Evolutionary conservation across 306 rosid species (phyloP).

Genomic region (Myrica gale): DNA sequence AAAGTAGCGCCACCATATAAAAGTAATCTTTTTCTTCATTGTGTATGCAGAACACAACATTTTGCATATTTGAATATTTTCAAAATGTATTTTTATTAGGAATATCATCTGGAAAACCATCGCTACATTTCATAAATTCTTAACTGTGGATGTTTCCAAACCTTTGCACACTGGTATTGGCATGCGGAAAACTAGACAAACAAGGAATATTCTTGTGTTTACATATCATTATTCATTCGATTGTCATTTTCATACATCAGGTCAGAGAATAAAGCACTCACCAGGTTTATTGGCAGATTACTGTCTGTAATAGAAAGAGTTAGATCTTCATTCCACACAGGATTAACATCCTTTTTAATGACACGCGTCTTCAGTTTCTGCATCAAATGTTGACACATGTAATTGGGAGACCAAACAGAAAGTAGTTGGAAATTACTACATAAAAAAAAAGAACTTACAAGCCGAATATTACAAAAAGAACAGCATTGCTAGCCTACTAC

Average conservation of each 20-base stretch:
- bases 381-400: background rate
- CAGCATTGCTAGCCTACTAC: background rate
- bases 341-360: slow-evolving; percentile 76
- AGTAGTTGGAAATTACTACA: background rate
- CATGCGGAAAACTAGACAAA: background rate
- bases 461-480: background rate
- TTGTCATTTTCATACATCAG: background rate
- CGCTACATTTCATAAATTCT: background rate
- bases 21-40: background rate
- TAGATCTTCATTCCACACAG: slow-evolving; percentile 94
- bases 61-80: background rate
- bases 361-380: slow-evolving; percentile 90
- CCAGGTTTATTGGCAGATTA: slow-evolving; percentile 46
- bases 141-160: background rate
- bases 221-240: background rate
- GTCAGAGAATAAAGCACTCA: slow-evolving; percentile 27
- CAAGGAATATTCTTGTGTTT: background rate
- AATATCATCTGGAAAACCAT: background rate
- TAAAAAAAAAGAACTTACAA: background rate
- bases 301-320: slow-evolving; percentile 72
- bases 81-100: background rate
- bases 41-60: background rate
- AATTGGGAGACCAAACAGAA: background rate
- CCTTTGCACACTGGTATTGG: background rate
- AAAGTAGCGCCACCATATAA: background rate